A percentile compares a stretch with the other conserved stretches of the same genome.
These are phyloP conservation scores for Coemansia umbellata DNA, from an alignment of 192 early-diverging fungal species.

Conservation along the genomic window DNA sequence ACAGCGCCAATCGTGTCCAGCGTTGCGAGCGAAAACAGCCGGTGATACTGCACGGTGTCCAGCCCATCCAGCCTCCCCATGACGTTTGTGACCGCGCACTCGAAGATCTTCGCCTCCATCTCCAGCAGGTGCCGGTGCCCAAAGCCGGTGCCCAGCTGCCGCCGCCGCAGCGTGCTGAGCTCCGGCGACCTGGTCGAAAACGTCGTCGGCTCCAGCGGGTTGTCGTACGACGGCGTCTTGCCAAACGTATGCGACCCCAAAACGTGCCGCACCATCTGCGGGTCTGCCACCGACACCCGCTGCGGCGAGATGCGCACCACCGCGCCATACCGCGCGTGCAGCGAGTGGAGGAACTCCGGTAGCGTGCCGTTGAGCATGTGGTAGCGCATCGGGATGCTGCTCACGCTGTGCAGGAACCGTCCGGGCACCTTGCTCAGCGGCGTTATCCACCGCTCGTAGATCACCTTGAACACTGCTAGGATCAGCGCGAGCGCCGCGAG, in stretches of 20 bases:
- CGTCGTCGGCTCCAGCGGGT: slow-evolving; percentile 30
- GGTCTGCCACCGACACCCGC: slow-evolving; percentile 31
- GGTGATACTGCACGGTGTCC: slow-evolving; percentile 18
- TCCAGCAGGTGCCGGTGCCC: slow-evolving; percentile 22
- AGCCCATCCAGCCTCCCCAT: neutral
- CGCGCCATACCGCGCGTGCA: slow-evolving; percentile 26
- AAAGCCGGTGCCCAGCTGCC: slow-evolving; percentile 36
- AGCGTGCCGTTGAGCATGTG: slow-evolving; percentile 42
- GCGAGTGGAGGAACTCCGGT: slow-evolving; percentile 12
- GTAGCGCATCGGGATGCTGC: slow-evolving; percentile 42
- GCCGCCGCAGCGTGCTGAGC: slow-evolving; percentile 25
- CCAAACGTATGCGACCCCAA: slow-evolving; percentile 25
- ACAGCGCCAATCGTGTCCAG: slow-evolving; percentile 38
- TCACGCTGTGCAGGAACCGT: slow-evolving; percentile 17
- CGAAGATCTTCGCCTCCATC: slow-evolving; percentile 24
- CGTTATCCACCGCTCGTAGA: slow-evolving; percentile 50
- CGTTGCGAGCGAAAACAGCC: slow-evolving; percentile 26
- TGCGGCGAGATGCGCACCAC: slow-evolving; percentile 44
- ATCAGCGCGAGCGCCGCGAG: slow-evolving; percentile 9
- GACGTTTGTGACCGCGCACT: slow-evolving; percentile 14
- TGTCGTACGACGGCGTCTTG: slow-evolving; percentile 36
- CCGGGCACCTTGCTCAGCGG: slow-evolving; percentile 35
- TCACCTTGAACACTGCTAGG: slow-evolving; percentile 31
- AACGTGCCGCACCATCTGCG: slow-evolving; percentile 16
- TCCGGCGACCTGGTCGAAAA: slow-evolving; percentile 39